These are phyloP conservation scores for Botrytis elliptica DNA, from an alignment of 2,329 filamentous ascomycete genomes.

Conservation along the genomic window DNA sequence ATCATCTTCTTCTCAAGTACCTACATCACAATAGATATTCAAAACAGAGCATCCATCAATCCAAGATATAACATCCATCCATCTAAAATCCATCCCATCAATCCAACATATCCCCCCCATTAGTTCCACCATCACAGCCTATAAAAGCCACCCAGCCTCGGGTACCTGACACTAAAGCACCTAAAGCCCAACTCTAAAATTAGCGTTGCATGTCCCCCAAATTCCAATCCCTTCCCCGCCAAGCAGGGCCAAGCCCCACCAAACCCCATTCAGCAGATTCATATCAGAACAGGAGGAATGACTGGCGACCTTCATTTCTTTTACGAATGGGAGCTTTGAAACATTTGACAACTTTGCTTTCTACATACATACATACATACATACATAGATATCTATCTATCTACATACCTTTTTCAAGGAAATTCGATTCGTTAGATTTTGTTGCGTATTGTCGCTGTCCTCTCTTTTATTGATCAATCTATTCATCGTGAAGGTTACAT, in stretches of 20 bases:
- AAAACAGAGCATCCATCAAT: not conserved
- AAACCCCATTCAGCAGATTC: conserved; percentile 6
- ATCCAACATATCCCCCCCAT: not conserved
- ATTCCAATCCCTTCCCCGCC: not conserved
- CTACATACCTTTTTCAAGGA: not conserved
- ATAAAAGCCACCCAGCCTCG: not conserved
- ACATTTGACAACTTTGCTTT: not conserved
- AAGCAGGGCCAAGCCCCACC: conserved; percentile 9
- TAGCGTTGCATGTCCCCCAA: not conserved
- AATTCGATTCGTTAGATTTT: not conserved
- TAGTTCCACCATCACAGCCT: not conserved
- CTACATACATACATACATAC: not conserved
- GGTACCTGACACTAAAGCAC: conserved; percentile 10
- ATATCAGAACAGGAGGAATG: conserved; percentile 9
- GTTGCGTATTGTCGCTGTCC: conserved; percentile 19
- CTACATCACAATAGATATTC: not conserved
- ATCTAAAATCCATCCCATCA: not conserved
- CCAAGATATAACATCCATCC: not conserved
- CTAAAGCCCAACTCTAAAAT: not conserved
- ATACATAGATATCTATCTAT: too few relatives aligned
- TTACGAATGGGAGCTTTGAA: not conserved
- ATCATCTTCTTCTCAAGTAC: not conserved
- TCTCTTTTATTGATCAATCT: conserved; percentile 10
- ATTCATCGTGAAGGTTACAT: not conserved
- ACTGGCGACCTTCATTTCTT: conserved; percentile 5